phyloP scores from a whole-genome alignment of 768 basidiomycete species.

The Lentinula lateritia region DNA sequence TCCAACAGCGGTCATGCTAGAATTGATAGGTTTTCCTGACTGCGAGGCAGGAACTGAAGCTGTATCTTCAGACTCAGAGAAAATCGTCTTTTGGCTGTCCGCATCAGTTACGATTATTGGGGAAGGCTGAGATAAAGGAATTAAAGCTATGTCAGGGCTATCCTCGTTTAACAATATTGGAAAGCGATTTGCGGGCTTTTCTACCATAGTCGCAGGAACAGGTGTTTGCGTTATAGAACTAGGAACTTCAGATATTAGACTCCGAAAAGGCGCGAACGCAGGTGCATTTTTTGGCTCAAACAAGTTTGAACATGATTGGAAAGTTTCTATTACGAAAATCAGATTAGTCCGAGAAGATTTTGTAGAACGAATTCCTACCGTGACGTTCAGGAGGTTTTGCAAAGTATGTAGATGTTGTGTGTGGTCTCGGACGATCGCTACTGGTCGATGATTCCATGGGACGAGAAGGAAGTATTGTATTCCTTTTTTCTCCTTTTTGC shows the following conservation, averaged over 20 bases:
- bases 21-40: neutral
- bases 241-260: too few relatives aligned
- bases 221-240: neutral
- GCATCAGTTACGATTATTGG: neutral
- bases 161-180: neutral
- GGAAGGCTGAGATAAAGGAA: neutral
- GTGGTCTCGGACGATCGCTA: neutral
- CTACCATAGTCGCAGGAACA: neutral
- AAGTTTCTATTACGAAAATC: too few relatives aligned
- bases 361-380: neutral
- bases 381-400: neutral
- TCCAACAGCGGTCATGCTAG: neutral
- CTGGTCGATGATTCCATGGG: neutral
- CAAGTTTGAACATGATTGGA: too few relatives aligned
- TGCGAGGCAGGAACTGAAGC: neutral
- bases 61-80: neutral
- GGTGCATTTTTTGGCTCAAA: too few relatives aligned
- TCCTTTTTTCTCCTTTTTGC: conserved; percentile 8
- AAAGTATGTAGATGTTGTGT: neutral
- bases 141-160: neutral
- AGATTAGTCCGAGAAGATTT: neutral
- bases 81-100: neutral
- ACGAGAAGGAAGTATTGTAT: neutral
- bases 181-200: neutral
- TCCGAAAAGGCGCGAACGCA: too few relatives aligned